Conservation (phyloP, 495 filamentous ascomycete genomes). For the Hypoxylon fuscum region DNA sequence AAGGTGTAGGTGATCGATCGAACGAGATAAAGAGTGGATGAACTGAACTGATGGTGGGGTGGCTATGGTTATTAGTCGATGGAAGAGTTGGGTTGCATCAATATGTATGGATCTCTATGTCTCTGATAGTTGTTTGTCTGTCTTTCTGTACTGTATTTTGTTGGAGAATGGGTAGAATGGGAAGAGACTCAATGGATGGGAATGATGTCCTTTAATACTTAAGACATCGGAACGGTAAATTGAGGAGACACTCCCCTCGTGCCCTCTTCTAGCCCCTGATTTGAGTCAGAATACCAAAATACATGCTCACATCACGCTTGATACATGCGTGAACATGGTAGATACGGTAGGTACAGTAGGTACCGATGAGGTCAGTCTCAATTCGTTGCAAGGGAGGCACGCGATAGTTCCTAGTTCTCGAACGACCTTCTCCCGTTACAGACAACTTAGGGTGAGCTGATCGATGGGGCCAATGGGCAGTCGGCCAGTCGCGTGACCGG, state of each 20-base stretch:
- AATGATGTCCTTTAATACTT: conserved; percentile 22
- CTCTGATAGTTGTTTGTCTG: conserved; percentile 14
- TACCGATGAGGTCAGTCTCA: background rate
- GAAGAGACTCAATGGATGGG: conserved; percentile 31
- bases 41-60: conserved; percentile 26
- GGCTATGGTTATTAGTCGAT: conserved; percentile 30
- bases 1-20: conserved; percentile 11
- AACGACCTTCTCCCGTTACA: conserved; percentile 31
- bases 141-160: conserved; percentile 14
- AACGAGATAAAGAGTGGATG: conserved; percentile 32
- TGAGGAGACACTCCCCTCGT: background rate
- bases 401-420: conserved; percentile 35
- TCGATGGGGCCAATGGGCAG: conserved; percentile 35
- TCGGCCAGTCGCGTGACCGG: conserved; percentile 38
- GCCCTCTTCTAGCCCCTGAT: conserved; percentile 8
- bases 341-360: background rate
- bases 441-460: conserved; percentile 35
- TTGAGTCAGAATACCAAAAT: conserved; percentile 35
- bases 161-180: conserved; percentile 22
- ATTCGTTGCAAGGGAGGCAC: conserved; percentile 28
- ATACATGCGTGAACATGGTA: background rate
- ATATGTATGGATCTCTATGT: conserved; percentile 27
- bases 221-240: conserved; percentile 22
- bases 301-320: conserved; percentile 19
- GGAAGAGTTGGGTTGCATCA: conserved; percentile 39